Evolutionary conservation across 176 grass and related monocot species (phyloP), one percentile per base, ranked within the genome.

Genomic region (Eragrostis curvula): DNA sequence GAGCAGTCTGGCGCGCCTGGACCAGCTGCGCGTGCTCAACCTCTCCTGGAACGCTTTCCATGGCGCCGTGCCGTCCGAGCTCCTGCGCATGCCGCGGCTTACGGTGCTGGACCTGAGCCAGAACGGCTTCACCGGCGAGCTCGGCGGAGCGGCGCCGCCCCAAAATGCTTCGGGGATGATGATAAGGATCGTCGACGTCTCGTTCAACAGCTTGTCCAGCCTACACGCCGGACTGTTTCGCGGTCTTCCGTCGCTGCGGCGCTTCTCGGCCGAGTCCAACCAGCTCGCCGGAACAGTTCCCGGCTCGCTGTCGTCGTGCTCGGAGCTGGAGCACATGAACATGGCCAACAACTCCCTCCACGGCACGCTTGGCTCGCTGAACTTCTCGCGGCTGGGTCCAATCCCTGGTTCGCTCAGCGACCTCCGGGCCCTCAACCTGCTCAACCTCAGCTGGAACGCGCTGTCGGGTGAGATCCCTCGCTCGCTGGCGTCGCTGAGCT

Each of bases 371-470:
- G 60, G 56, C 10, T 43, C 67, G 3, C 17, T 32, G 15, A 70
- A 91, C 70, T 79, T 84, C 29, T 63, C 81, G 0, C 69, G 45
- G 14, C 56, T 74, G 14, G 85, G 89, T 43, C 23, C 7, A 3
- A 63, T 91, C 49, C 70, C 49, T 13, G 71, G 71, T 11, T 81
- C 81, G 70, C 60, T 85, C 7, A 85, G 85, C 36, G 67, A 40
- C 28, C 66, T 91, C 8, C 68, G 67, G 30, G 76, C 61, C 17
- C 85, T 91, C 25, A 78, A 60, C 29, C 45, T 88, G 5, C 72
- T 91, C 0, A 73, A 91, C 68, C 82, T 91, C 30, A 84, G 89
- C 71, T 58, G 48, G 8, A 91, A 91, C 36, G 29, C 74, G 64
- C 71, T 91, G 18, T 70, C 57, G 0, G 89, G 82, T 18, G 12